Base-by-base conservation (phyloP, 1,139 yeast genomes). In the Suhomyces panamericanus region DNA sequence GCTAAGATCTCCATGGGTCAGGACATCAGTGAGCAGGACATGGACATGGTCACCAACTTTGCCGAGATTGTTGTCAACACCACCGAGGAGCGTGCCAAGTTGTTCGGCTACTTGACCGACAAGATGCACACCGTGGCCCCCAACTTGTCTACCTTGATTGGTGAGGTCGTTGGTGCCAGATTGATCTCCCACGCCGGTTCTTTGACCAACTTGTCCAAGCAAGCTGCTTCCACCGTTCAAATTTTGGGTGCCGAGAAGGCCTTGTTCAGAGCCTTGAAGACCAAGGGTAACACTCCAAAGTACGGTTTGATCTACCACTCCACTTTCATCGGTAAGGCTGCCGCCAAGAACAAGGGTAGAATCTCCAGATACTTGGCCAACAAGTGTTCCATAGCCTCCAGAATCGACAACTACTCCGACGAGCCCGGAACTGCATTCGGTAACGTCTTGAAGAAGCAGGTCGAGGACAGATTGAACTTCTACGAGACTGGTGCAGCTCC, bases 211-310 rank as follows among this genome's bases (percentile, higher is more conserved):
- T 78, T 93, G 61, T 95, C 99, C 53, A 93, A 93, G 77, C 95
- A 96, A 53, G 98, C 99, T 57, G 98, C 99, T 55, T 93, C 99
- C 29, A 93, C 99, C 49, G 89, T 95, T 52, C 99, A 95, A 78
- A 93, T 95, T 62, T 81, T 95, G 66, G 99, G 99, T 73, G 99
- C 99, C 56, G 99, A 95, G 75, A 95, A 95, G 81, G 99, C 99
- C 40, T 79, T 95, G 55, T 95, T 95, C 80, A 85, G 98, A 76
- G 99, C 99, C 51, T 82, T 93, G 66, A 93, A 93, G 78, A 95
- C 99, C 50, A 93, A 93, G 75, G 96, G 91, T 64, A 95, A 93
- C 69, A 95, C 99, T 55, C 99, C 99, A 64, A 93, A 95, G 73
- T 93, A 93, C 67, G 99, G 99, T 73, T 80, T 93, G 63, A 80